Conservation (phyloP, 2,329 filamentous ascomycete genomes). For the Arthrobotrys iridis region DNA sequence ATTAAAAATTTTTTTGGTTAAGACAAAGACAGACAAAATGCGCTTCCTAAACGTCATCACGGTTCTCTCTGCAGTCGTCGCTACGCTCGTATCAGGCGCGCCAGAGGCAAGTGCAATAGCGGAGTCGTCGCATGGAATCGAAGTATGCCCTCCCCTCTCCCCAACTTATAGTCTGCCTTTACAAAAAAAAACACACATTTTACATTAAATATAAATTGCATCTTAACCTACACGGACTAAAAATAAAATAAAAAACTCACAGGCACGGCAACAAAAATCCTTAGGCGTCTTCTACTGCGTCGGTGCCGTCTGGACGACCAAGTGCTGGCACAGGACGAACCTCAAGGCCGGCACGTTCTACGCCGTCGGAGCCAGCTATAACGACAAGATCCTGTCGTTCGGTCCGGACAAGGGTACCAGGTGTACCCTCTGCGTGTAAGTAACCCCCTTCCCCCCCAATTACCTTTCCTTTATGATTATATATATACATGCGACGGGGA, state of each 20-base stretch:
- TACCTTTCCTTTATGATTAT: no score
- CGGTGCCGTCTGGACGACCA: slow-evolving; percentile 9
- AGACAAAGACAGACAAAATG: slow-evolving; percentile 24
- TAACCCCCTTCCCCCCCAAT: not conserved
- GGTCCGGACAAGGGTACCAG: slow-evolving; percentile 40
- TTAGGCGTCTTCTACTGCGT: slow-evolving; percentile 45
- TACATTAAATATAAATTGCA: no score
- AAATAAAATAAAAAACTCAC: not conserved
- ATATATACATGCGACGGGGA: not conserved
- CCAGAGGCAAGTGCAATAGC: slow-evolving; percentile 5
- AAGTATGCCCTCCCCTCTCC: not conserved
- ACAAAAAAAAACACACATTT: no score
- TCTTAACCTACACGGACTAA: no score
- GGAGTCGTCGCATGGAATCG: not conserved
- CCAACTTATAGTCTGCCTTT: no score
- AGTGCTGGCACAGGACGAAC: slow-evolving; percentile 37
- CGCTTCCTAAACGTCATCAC: slow-evolving; percentile 7
- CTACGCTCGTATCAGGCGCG: not conserved
- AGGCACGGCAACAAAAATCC: slow-evolving; percentile 15
- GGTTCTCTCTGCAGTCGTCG: not conserved
- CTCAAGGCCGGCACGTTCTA: slow-evolving; percentile 29
- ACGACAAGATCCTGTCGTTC: slow-evolving; percentile 26
- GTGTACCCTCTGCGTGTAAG: slow-evolving; percentile 45
- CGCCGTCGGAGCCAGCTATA: slow-evolving; percentile 24
- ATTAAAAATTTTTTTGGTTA: no score